Base-by-base conservation (phyloP, 176 grass and related monocot genomes). In the Otatea glauca region DNA sequence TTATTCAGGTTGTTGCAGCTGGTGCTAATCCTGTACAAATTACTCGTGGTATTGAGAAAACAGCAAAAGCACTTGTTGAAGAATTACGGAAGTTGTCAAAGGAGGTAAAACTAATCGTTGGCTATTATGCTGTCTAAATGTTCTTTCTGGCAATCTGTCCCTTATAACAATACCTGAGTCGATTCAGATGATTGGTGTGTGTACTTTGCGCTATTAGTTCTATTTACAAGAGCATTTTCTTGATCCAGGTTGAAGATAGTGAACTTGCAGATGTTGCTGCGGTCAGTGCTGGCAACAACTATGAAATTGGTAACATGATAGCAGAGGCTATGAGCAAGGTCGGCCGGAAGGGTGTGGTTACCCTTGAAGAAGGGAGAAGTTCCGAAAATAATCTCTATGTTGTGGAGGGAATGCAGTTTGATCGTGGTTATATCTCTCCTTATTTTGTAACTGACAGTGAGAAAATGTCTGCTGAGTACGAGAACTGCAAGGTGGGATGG, bases 371-470 rank as follows among this genome's bases (percentile, higher is more conserved):
- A 87, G 94, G 92, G 45, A 94, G 89, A 63, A 97, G 94, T 67
- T 91, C 94, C 1, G 94, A 97, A 62, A 97, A 97, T 70, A 85
- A 53, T 63, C 94, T 97, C 20, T 97, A 97, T 81, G 94, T 97
- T 83, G 94, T 94, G 56, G 94, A 98, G 69, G 95, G 95, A 86
- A 98, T 98, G 95, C 95, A 98, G 32, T 98, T 98, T 91, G 95
- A 98, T 18, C 92, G 92, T 81, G 95, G 95, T 37, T 98, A 98
- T 81, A 98, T 98, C 81, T 98, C 95, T 62, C 95, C 95, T 32
- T 95, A 98, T 68, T 95, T 98, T 60, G 95, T 98, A 17, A 98
- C 95, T 27, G 95, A 98, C 65, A 98, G 92, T 60, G 95, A 98
- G 76, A 98, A 98, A 88, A 98, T 98, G 95, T 54, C 91, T 10